Base-by-base conservation (phyloP, 1,284 basidiomycete species). In the Mycena sp. region DNA sequence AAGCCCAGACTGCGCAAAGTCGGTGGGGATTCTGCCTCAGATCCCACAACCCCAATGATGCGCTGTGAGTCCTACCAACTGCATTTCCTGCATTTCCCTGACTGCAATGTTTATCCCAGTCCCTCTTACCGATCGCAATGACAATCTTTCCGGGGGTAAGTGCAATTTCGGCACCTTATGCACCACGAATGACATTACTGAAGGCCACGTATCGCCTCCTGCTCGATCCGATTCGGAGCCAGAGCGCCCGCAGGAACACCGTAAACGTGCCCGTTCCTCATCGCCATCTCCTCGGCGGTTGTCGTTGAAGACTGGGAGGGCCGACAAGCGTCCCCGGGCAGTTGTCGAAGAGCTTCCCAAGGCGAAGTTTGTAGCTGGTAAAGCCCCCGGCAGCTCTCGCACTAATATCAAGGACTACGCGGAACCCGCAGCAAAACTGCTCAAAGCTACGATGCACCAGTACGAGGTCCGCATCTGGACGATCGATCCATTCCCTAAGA, bases 391-490 rank as follows among this genome's bases (percentile, higher is more conserved):
- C 14, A 43, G 55, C 7, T 43, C 55, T 2, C 54, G 54, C 41
- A 63, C 55, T 1, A 57, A 63, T 41, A 30, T 58, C 35, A 63
- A 54, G 35, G 55, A 63, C 32, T 58, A 44, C 17, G 26, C 44
- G 1, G 41, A 58, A 21, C 35, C 55, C n/a, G 54, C 56, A 0
- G 16, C 30, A 1, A 32, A 29, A 23, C 52, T 58, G 5, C 1
- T 58, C 50, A 58, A 58, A 12, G 6, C 7, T 12, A 55, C 55
- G 35, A 25, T 25, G 49, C 61, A 63, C 37, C n/a, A 6, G 23
- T 63, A 40, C 44, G 61, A 57, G 32, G 50, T 53, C 32, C 48
- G 50, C 2, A 41, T 63, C 25, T 58, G 50, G 49, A 58, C 61
- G 12, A 0, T 45, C 19, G 26, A 52, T 12, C 11, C 41, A 1